Percentiles rank a stretch among this genome's conserved stretches.
Evolutionary conservation across 805 yeast species (phyloP).

Genomic region (Zygosaccharomyces bailii): DNA sequence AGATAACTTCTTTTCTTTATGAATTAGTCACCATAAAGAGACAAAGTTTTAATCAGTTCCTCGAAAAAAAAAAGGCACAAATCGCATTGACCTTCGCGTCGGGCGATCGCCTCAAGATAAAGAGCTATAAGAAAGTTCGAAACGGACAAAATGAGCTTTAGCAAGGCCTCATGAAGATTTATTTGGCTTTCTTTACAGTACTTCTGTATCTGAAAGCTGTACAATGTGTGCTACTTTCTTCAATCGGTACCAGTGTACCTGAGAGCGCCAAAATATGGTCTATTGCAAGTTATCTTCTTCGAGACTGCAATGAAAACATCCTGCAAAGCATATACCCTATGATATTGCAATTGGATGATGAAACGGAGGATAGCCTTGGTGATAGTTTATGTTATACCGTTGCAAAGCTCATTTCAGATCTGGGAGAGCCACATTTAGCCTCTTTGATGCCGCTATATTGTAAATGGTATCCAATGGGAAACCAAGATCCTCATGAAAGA

Average conservation of each 20-base stretch:
- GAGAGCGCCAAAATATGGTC: constrained; percentile 18
- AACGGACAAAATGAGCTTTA: neutral
- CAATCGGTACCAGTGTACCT: constrained; percentile 7
- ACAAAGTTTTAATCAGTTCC: neutral
- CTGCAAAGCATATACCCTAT: constrained; percentile 16
- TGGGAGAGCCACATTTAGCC: constrained; percentile 15
- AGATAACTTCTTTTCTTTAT: neutral
- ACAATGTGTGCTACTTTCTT: neutral
- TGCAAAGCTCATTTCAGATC: constrained; percentile 4
- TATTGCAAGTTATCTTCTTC: constrained; percentile 11
- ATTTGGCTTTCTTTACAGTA: neutral
- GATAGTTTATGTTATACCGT: neutral
- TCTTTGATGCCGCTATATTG: constrained; percentile 19
- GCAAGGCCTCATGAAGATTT: neutral
- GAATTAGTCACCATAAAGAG: neutral
- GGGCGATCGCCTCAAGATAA: neutral
- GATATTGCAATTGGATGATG: constrained; percentile 14
- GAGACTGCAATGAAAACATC: constrained; percentile 6
- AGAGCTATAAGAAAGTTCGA: neutral
- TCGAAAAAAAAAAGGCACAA: neutral
- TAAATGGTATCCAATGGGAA: constrained; percentile 24
- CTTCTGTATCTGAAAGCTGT: neutral
- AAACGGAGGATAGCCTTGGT: constrained; percentile 6
- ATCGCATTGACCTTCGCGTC: neutral
- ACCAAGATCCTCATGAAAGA: neutral